phyloP scores from a whole-genome alignment of 164 flowering plant genomes.

The Protea cynaroides region DNA sequence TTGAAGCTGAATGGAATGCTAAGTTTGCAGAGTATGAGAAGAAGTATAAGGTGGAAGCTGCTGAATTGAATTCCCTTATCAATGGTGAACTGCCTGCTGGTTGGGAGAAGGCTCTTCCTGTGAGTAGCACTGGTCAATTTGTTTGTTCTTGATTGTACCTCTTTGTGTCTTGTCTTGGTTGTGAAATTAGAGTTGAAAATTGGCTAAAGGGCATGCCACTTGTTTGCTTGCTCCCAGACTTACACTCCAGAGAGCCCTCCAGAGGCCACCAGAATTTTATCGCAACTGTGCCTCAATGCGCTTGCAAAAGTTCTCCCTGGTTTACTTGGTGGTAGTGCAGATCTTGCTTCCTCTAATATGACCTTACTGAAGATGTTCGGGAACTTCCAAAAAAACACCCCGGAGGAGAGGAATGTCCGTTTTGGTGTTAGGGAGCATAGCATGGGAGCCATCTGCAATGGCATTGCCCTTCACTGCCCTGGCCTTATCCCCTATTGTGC shows the following conservation, averaged over 20 bases:
- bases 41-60: conserved; percentile 84
- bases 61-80: conserved; percentile 64
- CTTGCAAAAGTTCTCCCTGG: conserved; percentile 88
- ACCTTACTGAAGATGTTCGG: conserved; percentile 86
- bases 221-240: conserved; percentile 37
- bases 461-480: conserved; percentile 83
- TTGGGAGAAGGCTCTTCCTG: conserved; percentile 99
- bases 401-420: conserved; percentile 81
- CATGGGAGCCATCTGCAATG: conserved; percentile 97
- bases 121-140: conserved; percentile 26
- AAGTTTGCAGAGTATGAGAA: conserved; percentile 89
- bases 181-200: neutral
- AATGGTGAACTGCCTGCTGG: conserved; percentile 76
- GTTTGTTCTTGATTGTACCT: neutral
- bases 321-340: conserved; percentile 95
- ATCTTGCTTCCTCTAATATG: conserved; percentile 99
- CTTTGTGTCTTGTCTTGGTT: neutral
- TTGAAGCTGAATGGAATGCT: conserved; percentile 95
- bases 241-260: conserved; percentile 91
- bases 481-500: conserved; percentile 96
- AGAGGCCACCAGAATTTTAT: conserved; percentile 90
- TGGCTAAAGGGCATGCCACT: neutral
- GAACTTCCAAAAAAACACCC: conserved; percentile 89
- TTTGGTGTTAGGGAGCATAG: conserved; percentile 96
- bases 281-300: conserved; percentile 78